phyloP scores from a whole-genome alignment of 192 early-diverging fungal genomes.

The Rhizoclosmatium sp. region DNA sequence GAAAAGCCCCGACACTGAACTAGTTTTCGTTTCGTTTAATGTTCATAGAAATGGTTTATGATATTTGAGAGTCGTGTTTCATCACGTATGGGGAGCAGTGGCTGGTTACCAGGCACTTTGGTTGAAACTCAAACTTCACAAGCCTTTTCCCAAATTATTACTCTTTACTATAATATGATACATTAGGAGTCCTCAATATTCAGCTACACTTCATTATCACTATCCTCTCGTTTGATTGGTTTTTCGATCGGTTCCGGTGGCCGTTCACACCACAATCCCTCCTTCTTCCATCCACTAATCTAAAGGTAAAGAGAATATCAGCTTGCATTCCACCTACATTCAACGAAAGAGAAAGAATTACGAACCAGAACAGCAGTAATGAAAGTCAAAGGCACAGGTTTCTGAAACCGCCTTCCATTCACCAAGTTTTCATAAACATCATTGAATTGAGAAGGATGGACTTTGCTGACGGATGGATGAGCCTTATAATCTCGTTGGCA shows the following conservation, averaged over 20 bases:
- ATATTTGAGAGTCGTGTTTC: not conserved
- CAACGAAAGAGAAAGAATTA: not conserved
- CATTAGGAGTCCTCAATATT: not conserved
- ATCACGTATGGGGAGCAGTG: not conserved
- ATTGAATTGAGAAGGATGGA: conserved; percentile 52
- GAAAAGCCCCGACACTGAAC: not conserved
- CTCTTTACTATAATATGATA: not conserved
- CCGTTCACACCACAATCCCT: conserved; percentile 48
- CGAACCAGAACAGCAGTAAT: conserved; percentile 53
- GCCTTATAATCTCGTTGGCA: conserved; percentile 37
- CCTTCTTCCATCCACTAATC: conserved; percentile 58
- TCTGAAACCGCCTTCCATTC: conserved; percentile 54
- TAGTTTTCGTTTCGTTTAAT: not conserved
- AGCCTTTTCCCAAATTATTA: not conserved
- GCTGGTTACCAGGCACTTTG: not conserved
- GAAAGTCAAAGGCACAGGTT: conserved; percentile 55
- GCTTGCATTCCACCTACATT: not conserved
- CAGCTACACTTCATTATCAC: not conserved
- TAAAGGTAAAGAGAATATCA: conserved; percentile 24
- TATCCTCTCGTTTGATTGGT: not conserved
- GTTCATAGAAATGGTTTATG: not conserved
- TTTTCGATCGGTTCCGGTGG: conserved; percentile 5
- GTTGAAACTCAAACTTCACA: not conserved
- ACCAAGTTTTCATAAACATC: conserved; percentile 54
- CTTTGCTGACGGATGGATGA: conserved; percentile 44